A percentile compares a stretch with the other conserved stretches of the same genome.
phyloP scores from a whole-genome alignment of 2,329 filamentous ascomycete species.

The Beauveria scarabaeidicola region DNA sequence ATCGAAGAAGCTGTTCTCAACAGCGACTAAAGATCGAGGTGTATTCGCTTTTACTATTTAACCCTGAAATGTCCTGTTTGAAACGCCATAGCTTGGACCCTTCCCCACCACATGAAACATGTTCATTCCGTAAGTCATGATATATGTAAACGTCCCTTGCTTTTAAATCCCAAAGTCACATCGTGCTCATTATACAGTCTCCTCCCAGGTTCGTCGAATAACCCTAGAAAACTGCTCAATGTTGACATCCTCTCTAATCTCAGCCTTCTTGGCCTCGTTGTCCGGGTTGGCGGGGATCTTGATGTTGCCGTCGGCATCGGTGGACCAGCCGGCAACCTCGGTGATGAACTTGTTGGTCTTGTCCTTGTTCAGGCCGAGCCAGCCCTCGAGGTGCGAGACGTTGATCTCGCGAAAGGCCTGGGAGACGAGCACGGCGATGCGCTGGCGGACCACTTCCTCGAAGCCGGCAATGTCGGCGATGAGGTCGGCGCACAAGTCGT shows the following conservation, averaged over 20 bases:
- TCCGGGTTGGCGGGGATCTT: slow-evolving; percentile 87
- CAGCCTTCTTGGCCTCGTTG: slow-evolving; percentile 92
- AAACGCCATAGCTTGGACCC: slow-evolving; percentile 12
- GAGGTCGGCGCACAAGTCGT: slow-evolving; percentile 92
- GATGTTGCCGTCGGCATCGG: slow-evolving; percentile 58
- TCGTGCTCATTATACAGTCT: slow-evolving; percentile 31
- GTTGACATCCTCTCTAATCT: slow-evolving; percentile 91
- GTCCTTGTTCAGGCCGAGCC: slow-evolving; percentile 64
- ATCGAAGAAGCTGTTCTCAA: background rate
- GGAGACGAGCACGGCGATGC: slow-evolving; percentile 80
- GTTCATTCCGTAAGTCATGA: slow-evolving; percentile 8
- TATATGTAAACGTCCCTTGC: slow-evolving; percentile 1
- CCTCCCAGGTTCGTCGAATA: slow-evolving; percentile 78
- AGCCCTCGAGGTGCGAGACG: slow-evolving; percentile 59
- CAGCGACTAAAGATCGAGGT: slow-evolving; percentile 1
- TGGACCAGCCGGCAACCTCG: slow-evolving; percentile 79
- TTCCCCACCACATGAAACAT: slow-evolving; percentile 4
- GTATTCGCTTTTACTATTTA: slow-evolving; percentile 9
- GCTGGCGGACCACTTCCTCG: slow-evolving; percentile 84
- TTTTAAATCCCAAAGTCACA: background rate
- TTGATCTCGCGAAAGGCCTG: slow-evolving; percentile 70
- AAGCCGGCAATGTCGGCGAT: slow-evolving; percentile 92
- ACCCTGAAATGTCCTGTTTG: slow-evolving; percentile 12
- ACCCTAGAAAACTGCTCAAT: slow-evolving; percentile 78
- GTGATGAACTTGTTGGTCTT: slow-evolving; percentile 68